phyloP scores from a whole-genome alignment of 2,329 filamentous ascomycete genomes.

The Colletotrichum sp. region DNA sequence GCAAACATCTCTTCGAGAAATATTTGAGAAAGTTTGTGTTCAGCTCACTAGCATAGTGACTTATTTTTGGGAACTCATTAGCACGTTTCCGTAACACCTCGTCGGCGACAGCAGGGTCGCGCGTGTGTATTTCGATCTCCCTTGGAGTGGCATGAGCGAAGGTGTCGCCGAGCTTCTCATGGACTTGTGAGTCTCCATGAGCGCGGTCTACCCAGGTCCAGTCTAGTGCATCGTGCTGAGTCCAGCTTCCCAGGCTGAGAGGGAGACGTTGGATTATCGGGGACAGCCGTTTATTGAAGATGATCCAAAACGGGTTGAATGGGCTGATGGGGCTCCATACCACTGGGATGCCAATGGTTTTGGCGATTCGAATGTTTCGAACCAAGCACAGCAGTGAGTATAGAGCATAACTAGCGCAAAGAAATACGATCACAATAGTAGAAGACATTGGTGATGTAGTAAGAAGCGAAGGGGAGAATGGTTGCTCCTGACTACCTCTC shows the following conservation, averaged over 20 bases:
- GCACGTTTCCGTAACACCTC: neutral
- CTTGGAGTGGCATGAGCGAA: neutral
- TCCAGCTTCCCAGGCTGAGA: neutral
- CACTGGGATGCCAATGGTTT: neutral
- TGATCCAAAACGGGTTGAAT: neutral
- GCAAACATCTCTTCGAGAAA: neutral
- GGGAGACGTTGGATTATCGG: neutral
- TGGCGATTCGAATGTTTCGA: neutral
- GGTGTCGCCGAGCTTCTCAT: neutral
- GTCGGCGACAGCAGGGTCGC: conserved; percentile 29
- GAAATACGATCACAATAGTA: neutral
- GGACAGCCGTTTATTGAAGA: neutral
- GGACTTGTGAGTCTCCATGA: neutral
- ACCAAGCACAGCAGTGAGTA: neutral
- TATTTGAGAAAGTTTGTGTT: neutral
- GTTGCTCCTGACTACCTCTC: neutral
- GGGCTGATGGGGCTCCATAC: neutral
- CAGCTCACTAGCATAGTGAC: neutral
- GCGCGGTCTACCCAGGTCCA: neutral
- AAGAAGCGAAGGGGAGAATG: neutral
- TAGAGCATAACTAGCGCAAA: neutral
- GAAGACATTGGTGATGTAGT: neutral
- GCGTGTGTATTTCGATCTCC: neutral
- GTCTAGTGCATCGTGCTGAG: neutral
- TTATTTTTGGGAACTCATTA: neutral